Conservation (phyloP, 176 grass and related monocot genomes). For the Alloteropsis semialata region DNA sequence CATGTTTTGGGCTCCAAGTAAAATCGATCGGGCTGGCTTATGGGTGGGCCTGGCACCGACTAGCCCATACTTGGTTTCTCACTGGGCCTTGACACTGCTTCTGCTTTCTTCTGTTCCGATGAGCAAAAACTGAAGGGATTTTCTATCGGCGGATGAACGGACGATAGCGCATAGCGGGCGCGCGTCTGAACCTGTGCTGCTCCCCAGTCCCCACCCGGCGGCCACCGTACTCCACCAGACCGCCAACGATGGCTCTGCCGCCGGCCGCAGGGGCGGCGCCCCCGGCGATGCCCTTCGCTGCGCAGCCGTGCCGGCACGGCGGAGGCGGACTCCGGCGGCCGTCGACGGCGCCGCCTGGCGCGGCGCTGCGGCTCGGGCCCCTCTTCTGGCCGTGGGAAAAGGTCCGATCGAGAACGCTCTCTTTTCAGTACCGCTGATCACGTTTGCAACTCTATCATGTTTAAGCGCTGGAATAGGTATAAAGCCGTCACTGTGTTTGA, state of each 20-base stretch:
- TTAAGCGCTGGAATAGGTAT: background rate
- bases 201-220: background rate
- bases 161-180: background rate
- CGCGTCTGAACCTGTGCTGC: background rate
- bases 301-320: background rate
- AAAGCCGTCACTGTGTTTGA: too few species aligned
- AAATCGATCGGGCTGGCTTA: background rate
- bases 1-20: background rate
- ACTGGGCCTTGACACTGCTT: background rate
- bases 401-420: conserved; percentile 26
- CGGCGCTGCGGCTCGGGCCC: conserved; percentile 52
- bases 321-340: background rate
- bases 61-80: background rate
- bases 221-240: background rate
- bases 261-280: background rate
- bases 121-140: background rate
- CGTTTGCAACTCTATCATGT: background rate
- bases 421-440: background rate
- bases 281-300: conserved; percentile 6
- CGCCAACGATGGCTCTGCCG: conserved; percentile 30
- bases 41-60: background rate
- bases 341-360: background rate
- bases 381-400: conserved; percentile 99
- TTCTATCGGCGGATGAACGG: conserved; percentile 43
- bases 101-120: too few species aligned